Base-by-base conservation (phyloP, 2,329 filamentous ascomycete species). In the Chaetomium sp. region DNA sequence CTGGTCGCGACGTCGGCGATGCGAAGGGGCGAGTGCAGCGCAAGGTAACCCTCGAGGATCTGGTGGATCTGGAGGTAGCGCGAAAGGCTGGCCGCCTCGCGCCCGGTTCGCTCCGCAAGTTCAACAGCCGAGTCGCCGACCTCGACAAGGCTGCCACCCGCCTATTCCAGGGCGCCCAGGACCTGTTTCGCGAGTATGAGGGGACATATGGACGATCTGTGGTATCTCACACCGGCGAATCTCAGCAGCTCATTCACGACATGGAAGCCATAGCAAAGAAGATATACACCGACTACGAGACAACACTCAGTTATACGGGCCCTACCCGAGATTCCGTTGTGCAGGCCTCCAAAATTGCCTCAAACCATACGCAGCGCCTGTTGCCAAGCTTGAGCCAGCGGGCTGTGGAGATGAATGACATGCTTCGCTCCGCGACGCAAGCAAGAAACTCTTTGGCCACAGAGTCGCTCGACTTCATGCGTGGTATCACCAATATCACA, bases 181-280 rank as follows among this genome's bases (percentile, higher is more conserved):
- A 80, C 10, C 80, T 91, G 8, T 83, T 87, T 62, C 82, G 83
- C 25, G 83, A 85, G 10, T 89, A 93, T 57, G 85, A 89, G 51
- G 84, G 84, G 61, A 80, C 84, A 16, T 80, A 79, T 69, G 81
- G 74, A 64, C 84, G 82, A 57, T 89, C 83, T 25, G 78, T 83
- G 6, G 74, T 87, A 55, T 79, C 82, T 21, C 87, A 87, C 65
- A 81, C 80, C 50, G 83, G 86, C 57, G 90, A 93, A 69, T 83
- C 90, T 5, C 77, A 80, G 25, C 87, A 90, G 67, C 80, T 97
- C 7, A 81, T 95, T 57, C 85, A 92, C 67, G 95, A 98, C 74
- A 92, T 98, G 51, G 89, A 94, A 74, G 90, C 91, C 0, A 83
- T 98, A 62, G 88, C 89, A 59, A 92, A 88, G 72, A 97, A 97